Evolutionary conservation across 1,139 yeast species (phyloP).

Genomic region (Candida glucosophila): DNA sequence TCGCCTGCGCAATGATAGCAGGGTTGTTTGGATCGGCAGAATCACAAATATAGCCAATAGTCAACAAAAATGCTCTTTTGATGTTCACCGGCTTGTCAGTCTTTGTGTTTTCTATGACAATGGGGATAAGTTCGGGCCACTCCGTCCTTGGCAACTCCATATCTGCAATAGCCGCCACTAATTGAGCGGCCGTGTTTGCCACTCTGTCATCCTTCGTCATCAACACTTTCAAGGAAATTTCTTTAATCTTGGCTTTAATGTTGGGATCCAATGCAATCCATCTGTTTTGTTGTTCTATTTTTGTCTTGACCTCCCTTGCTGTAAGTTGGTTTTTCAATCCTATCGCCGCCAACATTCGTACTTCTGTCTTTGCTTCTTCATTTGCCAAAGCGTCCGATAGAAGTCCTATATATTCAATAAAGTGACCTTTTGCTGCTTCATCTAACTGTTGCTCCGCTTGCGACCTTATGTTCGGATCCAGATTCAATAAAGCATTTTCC

Average conservation of each 20-base stretch:
- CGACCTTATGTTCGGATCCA: slow-evolving; percentile 60
- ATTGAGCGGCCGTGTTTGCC: slow-evolving; percentile 84
- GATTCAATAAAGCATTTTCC: slow-evolving; percentile 68
- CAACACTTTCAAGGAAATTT: slow-evolving; percentile 56
- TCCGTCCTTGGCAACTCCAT: slow-evolving; percentile 82
- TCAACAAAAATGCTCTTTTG: slow-evolving; percentile 77
- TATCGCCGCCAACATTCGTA: slow-evolving; percentile 86
- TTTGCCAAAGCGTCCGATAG: slow-evolving; percentile 69
- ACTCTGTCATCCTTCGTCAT: slow-evolving; percentile 66
- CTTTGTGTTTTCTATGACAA: slow-evolving; percentile 78
- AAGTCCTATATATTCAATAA: slow-evolving; percentile 60
- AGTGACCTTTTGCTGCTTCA: slow-evolving; percentile 67
- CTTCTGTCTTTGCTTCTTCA: slow-evolving; percentile 62
- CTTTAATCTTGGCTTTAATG: slow-evolving; percentile 59
- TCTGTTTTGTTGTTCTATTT: slow-evolving; percentile 45
- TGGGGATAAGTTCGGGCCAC: slow-evolving; percentile 82
- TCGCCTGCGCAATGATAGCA: slow-evolving; percentile 74
- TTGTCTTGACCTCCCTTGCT: slow-evolving; percentile 56
- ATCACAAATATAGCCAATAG: slow-evolving; percentile 95
- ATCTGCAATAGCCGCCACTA: slow-evolving; percentile 93
- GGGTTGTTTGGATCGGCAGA: slow-evolving; percentile 82
- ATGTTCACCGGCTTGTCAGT: slow-evolving; percentile 68
- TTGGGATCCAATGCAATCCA: slow-evolving; percentile 53
- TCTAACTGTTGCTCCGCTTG: slow-evolving; percentile 76
- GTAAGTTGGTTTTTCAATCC: slow-evolving; percentile 81